Conservation (phyloP, 768 basidiomycete genomes). For the Hygrophorus russula region DNA sequence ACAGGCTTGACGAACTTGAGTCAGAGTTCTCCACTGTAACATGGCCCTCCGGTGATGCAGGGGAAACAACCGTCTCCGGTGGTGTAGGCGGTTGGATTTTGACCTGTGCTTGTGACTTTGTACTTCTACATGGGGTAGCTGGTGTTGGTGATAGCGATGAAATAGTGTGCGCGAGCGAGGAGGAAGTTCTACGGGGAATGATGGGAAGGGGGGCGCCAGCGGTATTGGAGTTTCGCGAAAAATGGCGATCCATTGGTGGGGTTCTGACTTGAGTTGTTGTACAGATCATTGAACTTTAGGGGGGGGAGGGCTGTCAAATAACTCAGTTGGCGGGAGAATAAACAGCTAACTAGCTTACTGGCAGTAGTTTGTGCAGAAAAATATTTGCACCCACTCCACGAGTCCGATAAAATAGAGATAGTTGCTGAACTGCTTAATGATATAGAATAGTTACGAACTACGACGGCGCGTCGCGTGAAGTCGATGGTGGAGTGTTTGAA, state of each 20-base stretch:
- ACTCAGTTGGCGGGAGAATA: too few relatives aligned
- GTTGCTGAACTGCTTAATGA: background rate
- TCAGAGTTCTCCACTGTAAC: constrained; percentile 17
- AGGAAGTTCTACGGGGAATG: constrained; percentile 42
- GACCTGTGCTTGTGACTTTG: background rate
- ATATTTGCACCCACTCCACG: too few relatives aligned
- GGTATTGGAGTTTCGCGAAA: constrained; percentile 34
- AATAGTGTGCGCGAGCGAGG: constrained; percentile 14
- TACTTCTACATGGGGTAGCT: constrained; percentile 6
- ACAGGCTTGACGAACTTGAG: constrained; percentile 25
- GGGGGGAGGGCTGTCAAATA: background rate
- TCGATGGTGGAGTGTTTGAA: too few relatives aligned
- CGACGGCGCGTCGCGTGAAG: too few relatives aligned
- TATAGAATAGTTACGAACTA: background rate
- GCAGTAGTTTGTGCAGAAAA: too few relatives aligned
- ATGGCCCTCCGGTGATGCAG: background rate
- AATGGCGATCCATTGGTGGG: constrained; percentile 21
- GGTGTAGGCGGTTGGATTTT: constrained; percentile 2
- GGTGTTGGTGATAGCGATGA: constrained; percentile 5
- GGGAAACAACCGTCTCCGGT: background rate
- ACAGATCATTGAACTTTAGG: background rate
- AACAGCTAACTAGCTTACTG: too few relatives aligned
- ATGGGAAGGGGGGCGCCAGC: constrained; percentile 53
- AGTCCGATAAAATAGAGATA: too few relatives aligned
- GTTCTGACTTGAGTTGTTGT: constrained; percentile 20